Base-by-base conservation (phyloP, 2,329 filamentous ascomycete genomes). In the Pestalotiopsis sp. region DNA sequence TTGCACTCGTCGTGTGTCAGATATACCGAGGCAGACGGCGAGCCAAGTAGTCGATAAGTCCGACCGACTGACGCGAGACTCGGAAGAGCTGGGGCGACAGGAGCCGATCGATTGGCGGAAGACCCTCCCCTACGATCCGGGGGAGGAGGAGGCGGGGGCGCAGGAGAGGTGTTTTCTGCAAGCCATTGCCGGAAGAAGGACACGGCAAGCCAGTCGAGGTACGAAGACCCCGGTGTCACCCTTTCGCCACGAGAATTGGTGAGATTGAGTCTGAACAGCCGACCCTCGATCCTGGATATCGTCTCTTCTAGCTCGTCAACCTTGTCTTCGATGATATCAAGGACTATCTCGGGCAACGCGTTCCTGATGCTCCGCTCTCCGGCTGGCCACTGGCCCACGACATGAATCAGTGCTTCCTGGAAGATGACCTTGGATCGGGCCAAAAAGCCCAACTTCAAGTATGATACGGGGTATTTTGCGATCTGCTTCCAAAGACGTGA, bases 301-400 rank as follows among this genome's bases (percentile, higher is more conserved):
- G 91, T 86, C 75, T 98, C 94, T 71, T 94, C 92, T 20, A 98
- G 85, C 79, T 98, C 95, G 73, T 97, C 94, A 4, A 96, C 94
- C 80, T 98, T 98, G 81, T 98, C 94, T 79, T 97, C 93, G 70
- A 98, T 97, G 45, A 98, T 86, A 73, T 98, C 94, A 11, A 98
- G 84, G 0, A 98, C 93, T 0, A 88, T 79, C 31, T 91, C 89
- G 0, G 95, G 93, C 56, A 97, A 85, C 38, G 91, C 86, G 70
- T 89, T 86, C 68, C 93, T 90, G 45, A 98, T 87, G 74, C 93
- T 93, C 31, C 92, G 89, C 74, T 94, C 89, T 17, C 92, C 94
- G 0, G 89, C 85, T 0, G 95, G 95, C 95, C 95, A 98, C 78
- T 97, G 93, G 3, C 95, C 95, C 0, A 98, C 95, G 0, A 98